Conservation (phyloP, 164 flowering plant species). For the Amborella trichopoda region DNA sequence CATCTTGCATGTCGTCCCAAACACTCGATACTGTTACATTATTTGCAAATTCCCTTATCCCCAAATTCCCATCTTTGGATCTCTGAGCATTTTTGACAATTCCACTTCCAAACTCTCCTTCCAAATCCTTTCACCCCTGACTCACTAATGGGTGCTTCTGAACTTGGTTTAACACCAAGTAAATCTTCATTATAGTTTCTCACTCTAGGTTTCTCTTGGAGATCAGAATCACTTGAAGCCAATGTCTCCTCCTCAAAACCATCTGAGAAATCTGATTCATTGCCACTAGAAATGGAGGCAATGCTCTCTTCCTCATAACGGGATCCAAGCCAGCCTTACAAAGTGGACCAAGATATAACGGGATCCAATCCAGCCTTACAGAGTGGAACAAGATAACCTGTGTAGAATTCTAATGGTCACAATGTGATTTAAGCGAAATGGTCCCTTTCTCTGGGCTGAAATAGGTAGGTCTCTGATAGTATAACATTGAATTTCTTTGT, state of each 20-base stretch:
- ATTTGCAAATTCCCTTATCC: slow-evolving; percentile 9
- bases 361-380: no score
- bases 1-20: no score
- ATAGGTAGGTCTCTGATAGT: slow-evolving; percentile 30
- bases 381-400: no score
- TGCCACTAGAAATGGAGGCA: slow-evolving; percentile 41
- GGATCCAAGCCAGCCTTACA: slow-evolving; percentile 13
- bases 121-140: slow-evolving; percentile 5
- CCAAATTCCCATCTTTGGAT: slow-evolving; percentile 21
- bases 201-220: slow-evolving; percentile 11
- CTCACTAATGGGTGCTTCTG: background rate
- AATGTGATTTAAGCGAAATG: slow-evolving; percentile 25
- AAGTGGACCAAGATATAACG: slow-evolving; percentile 30
- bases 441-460: slow-evolving; percentile 9
- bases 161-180: slow-evolving; percentile 11
- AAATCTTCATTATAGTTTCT: slow-evolving; percentile 18
- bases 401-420: slow-evolving; percentile 58
- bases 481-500: slow-evolving; percentile 19
- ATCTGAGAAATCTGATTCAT: slow-evolving; percentile 23
- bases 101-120: slow-evolving; percentile 42
- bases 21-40: background rate
- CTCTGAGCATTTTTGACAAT: slow-evolving; percentile 29
- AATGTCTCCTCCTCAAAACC: slow-evolving; percentile 27
- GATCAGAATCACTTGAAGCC: slow-evolving; percentile 17
- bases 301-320: slow-evolving; percentile 38